A percentile compares a stretch with the other conserved stretches of the same genome.
Evolutionary conservation across 2,329 filamentous ascomycete genomes (phyloP).

Genomic region (Arthrocladium fulminans): DNA sequence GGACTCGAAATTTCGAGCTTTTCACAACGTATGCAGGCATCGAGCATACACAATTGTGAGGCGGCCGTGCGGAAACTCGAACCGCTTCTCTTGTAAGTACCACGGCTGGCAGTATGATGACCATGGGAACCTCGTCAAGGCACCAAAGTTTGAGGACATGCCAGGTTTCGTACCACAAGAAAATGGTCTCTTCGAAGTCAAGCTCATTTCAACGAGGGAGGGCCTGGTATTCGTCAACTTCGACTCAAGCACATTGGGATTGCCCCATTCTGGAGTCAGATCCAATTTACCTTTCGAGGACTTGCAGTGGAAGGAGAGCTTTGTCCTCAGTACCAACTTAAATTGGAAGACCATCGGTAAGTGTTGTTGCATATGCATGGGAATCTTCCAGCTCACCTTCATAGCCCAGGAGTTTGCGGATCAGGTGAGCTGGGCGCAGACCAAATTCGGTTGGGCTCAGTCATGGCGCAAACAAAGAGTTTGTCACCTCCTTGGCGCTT

Average conservation of each 20-base stretch:
- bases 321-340: conserved; percentile 11
- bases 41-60: conserved; percentile 52
- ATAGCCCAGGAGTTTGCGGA: conserved; percentile 17
- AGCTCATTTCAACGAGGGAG: conserved; percentile 15
- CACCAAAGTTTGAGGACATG: conserved; percentile 49
- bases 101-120: conserved; percentile 56
- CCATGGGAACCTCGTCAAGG: conserved; percentile 50
- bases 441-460: conserved; percentile 14
- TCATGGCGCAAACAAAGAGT: conserved; percentile 12
- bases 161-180: conserved; percentile 48
- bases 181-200: conserved; percentile 43
- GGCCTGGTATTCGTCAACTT: conserved; percentile 20
- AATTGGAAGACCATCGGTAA: conserved; percentile 20
- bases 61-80: conserved; percentile 42
- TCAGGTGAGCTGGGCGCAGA: conserved; percentile 15
- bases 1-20: conserved; percentile 47
- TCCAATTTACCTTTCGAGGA: conserved; percentile 15
- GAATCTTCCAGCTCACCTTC: not conserved
- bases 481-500: conserved; percentile 11
- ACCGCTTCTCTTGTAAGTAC: conserved; percentile 48
- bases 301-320: conserved; percentile 14
- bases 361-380: not conserved
- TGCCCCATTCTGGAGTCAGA: conserved; percentile 19
- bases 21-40: conserved; percentile 56
- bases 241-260: conserved; percentile 17